Conservation (phyloP, 352 stramenopile genomes). For the Pythium periplocum region DNA sequence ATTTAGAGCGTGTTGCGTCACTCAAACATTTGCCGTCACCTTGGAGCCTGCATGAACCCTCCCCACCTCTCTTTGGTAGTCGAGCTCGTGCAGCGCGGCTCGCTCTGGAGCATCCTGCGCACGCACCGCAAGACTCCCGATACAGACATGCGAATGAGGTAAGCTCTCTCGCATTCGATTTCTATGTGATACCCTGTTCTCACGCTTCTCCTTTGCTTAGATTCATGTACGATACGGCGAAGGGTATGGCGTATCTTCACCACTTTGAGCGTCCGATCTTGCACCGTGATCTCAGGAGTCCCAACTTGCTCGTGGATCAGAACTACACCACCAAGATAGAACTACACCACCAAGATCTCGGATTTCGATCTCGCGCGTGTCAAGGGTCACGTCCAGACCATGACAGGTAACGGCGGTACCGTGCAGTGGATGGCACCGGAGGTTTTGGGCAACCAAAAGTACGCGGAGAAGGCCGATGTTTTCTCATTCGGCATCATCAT, state of each 20-base stretch:
- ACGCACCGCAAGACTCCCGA: slow-evolving; percentile 36
- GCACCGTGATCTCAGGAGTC: slow-evolving; percentile 88
- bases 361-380: slow-evolving; percentile 90
- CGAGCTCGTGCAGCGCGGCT: slow-evolving; percentile 90
- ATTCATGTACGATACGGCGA: slow-evolving; percentile 40
- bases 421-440: slow-evolving; percentile 67
- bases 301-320: slow-evolving; percentile 81
- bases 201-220: too few species aligned
- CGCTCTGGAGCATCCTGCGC: slow-evolving; percentile 90
- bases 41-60: slow-evolving; percentile 92
- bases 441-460: slow-evolving; percentile 82
- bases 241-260: slow-evolving; percentile 88
- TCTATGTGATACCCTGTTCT: too few species aligned
- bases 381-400: slow-evolving; percentile 89
- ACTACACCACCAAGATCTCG: slow-evolving; percentile 88
- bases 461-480: slow-evolving; percentile 89
- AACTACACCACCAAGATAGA: slow-evolving; percentile 7
- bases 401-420: slow-evolving; percentile 90
- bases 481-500: slow-evolving; percentile 89
- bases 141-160: slow-evolving; percentile 40
- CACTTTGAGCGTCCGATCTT: slow-evolving; percentile 82
- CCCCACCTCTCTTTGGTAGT: slow-evolving; percentile 93
- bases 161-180: slow-evolving; percentile 24
- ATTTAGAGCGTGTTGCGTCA: slow-evolving; percentile 91
- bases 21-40: slow-evolving; percentile 96